These are phyloP conservation scores for Cladosporium sphaerospermum DNA, from an alignment of 2,329 filamentous ascomycete species.

Conservation along the genomic window DNA sequence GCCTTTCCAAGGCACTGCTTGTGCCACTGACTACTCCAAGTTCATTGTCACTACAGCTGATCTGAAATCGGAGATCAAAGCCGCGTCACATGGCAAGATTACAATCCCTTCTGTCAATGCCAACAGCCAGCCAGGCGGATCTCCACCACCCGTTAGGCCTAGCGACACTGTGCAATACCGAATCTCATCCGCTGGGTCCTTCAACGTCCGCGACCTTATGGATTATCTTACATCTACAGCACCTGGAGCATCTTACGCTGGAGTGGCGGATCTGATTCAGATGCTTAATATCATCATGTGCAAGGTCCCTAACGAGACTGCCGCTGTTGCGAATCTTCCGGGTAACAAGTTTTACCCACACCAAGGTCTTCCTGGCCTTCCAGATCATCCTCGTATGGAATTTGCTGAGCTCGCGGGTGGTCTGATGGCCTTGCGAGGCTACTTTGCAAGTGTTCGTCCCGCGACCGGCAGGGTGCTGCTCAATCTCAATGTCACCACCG, in stretches of 20 bases:
- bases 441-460: slow-evolving; percentile 55
- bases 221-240: slow-evolving; percentile 37
- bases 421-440: slow-evolving; percentile 54
- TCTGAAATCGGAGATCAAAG: background rate
- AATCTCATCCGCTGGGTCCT: slow-evolving; percentile 29
- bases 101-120: background rate
- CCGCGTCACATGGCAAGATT: background rate
- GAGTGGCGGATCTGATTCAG: slow-evolving; percentile 49
- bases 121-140: background rate
- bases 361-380: slow-evolving; percentile 11
- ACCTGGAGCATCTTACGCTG: slow-evolving; percentile 32
- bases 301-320: slow-evolving; percentile 39
- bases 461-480: slow-evolving; percentile 53
- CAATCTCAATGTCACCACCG: slow-evolving; percentile 58
- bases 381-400: slow-evolving; percentile 26
- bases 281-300: slow-evolving; percentile 54
- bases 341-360: slow-evolving; percentile 50
- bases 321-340: slow-evolving; percentile 41
- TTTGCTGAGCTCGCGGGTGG: slow-evolving; percentile 42
- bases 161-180: slow-evolving; percentile 32
- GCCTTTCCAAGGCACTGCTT: slow-evolving; percentile 25
- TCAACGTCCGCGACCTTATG: slow-evolving; percentile 38
- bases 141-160: slow-evolving; percentile 16
- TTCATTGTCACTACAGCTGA: slow-evolving; percentile 28
- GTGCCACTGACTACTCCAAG: slow-evolving; percentile 37